A percentile compares a stretch with the other conserved stretches of the same genome.
Conservation (phyloP, 2,329 filamentous ascomycete genomes). For the Alternaria atra region DNA sequence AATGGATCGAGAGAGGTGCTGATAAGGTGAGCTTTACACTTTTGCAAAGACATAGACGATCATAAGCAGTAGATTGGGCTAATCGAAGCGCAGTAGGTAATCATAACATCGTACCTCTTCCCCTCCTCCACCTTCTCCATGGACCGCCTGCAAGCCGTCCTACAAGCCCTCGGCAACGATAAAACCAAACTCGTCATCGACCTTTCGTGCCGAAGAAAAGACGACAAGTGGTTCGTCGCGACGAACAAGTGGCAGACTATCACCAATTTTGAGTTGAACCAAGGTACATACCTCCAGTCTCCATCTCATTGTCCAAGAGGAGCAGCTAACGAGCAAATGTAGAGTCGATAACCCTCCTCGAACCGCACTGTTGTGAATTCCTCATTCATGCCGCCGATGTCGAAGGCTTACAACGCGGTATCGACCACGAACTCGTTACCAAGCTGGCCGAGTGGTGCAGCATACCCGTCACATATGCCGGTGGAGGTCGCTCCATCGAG, state of each 20-base stretch:
- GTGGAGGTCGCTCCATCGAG: constrained; percentile 82
- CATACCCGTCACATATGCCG: constrained; percentile 95
- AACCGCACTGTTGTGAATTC: constrained; percentile 95
- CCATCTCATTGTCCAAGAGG: not conserved
- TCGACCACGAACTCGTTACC: constrained; percentile 84
- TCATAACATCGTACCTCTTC: constrained; percentile 96
- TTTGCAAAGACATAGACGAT: not conserved
- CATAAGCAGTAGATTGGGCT: not conserved
- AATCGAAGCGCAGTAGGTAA: constrained; percentile 72
- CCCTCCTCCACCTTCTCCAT: constrained; percentile 83
- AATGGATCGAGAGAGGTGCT: constrained; percentile 89
- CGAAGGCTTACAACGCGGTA: constrained; percentile 89
- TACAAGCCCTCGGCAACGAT: constrained; percentile 76
- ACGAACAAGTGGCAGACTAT: constrained; percentile 99
- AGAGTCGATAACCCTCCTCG: constrained; percentile 83
- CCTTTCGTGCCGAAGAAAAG: constrained; percentile 84
- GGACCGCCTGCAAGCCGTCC: constrained; percentile 75
- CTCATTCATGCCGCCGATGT: constrained; percentile 97
- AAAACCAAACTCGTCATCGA: constrained; percentile 89
- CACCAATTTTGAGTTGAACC: constrained; percentile 92
- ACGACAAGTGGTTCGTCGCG: constrained; percentile 88
- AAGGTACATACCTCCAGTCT: constrained; percentile 65
- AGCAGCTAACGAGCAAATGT: not conserved
- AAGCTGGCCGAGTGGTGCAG: constrained; percentile 84
- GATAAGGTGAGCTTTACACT: constrained; percentile 73